Base-by-base conservation (phyloP, 805 yeast species). In the Candida berthetii region DNA sequence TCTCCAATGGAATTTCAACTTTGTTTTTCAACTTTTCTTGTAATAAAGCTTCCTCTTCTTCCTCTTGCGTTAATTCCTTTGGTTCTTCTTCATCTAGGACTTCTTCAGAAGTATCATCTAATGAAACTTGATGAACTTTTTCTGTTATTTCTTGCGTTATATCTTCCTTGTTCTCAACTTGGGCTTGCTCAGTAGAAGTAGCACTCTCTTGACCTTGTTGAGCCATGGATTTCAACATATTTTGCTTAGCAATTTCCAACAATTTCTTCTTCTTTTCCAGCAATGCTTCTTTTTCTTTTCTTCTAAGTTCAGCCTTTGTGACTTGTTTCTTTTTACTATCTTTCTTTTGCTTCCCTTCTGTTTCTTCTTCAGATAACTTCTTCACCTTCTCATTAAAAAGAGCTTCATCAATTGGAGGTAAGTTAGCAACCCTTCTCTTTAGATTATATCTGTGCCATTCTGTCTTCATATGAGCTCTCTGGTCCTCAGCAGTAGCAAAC, bases 361-460 rank as follows among this genome's bases (percentile, higher is more conserved):
- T 46, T 4, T 38, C 41, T 22, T 46, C 46, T n/a, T 49, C 44
- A 11, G 58, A 41, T 40, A 62, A 38, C 22, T 55, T 57, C 31
- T 60, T 57, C 28, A 84, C 83, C 57, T 87, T 84, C 49, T 82
- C 85, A 17, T 85, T 85, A 61, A 85, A 85, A 2, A 74, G 63
- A 32, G 72, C 74, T 27, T 85, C 79, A 9, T 78, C 64, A 35
- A 89, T 79, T 0, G 95, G 78, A 17, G 95, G 95, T 46, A 89
- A 66, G 37, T 73, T 76, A 0, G 98, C 96, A 14, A 93, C 98
- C 59, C 96, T 74, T 69, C 99, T 80, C 60, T 93, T 93, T 54
- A 93, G 74, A 59, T 93, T 93, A 64, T 93, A 93, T 55, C 98
- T 76, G 64, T 93, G 99, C 99, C 99, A 93, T 47, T 93, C 99